Conservation (phyloP, 2,329 filamentous ascomycete species). For the Aaosphaeria pasadenensis region DNA sequence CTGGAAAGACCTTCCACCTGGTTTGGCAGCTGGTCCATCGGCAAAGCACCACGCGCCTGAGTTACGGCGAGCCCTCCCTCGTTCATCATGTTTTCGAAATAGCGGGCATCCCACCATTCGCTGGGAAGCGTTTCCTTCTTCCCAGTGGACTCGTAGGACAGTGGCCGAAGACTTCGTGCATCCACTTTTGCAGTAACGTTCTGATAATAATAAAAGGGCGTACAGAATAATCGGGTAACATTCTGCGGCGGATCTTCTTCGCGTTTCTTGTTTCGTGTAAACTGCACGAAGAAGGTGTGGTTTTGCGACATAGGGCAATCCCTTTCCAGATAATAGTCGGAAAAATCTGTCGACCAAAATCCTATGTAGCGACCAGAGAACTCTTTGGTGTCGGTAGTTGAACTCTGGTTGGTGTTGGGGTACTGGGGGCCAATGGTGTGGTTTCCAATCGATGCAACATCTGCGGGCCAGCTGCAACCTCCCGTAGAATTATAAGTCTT, state of each 20-base stretch:
- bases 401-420: not conserved
- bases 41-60: not conserved
- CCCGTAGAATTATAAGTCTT: no score
- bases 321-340: not conserved
- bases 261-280: not conserved
- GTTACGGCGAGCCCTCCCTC: not conserved
- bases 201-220: constrained; percentile 41
- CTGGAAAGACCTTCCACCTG: not conserved
- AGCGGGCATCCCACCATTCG: not conserved
- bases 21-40: not conserved
- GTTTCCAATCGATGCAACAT: not conserved
- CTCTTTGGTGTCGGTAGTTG: not conserved
- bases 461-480: no score
- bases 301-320: not conserved
- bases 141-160: not conserved
- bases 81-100: not conserved
- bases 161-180: not conserved
- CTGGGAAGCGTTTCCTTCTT: not conserved
- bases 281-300: not conserved
- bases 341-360: not conserved
- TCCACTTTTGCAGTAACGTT: constrained; percentile 37
- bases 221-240: constrained; percentile 1
- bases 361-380: not conserved
- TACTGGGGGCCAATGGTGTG: not conserved
- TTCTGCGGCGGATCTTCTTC: constrained; percentile 1